Base-by-base conservation (phyloP, 306 rosid genomes). In the Crataegus laevigata region DNA sequence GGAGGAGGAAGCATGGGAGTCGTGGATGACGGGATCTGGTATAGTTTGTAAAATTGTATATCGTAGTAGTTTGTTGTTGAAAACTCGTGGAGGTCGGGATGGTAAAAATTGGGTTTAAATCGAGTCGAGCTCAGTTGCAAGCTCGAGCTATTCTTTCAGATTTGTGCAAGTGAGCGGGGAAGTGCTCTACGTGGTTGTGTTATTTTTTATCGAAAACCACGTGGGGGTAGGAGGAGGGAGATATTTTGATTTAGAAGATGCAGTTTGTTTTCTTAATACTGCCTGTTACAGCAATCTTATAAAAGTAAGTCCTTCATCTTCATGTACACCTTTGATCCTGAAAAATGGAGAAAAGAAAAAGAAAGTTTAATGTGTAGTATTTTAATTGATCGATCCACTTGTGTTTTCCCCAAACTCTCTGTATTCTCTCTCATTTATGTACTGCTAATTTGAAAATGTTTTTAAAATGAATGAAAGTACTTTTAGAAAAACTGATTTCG, bases 1-100 rank as follows among this genome's bases (percentile, higher is more conserved):
- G 77, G 17, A 14, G 61, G 26, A 57, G 54, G 54, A 50, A 71
- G 83, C 54, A 73, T 76, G 77, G 79, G 77, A 72, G 73, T 72
- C 63, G 70, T 69, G 85, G 78, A 82, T 45, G 54, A 17, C 54
- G 85, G 82, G 88, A 79, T 82, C 73, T 47, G 84, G 85, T 82
- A 81, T 88, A 75, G 79, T 86, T 83, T 90, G 96, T 92, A 92
- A 86, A 92, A 82, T 92, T 92, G 99, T 92, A 91, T 82, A 94
- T 90, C 88, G 68, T 81, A 85, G 91, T 85, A 89, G 91, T 72
- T 82, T 75, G 82, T 83, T 80, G 60, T 85, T 79, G 64, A 59
- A 82, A 82, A 60, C 84, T 67, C 51, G 40, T 87, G 84, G 87
- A 75, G 84, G 85, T 78, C 15, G 66, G 38, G 85, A 83, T 64